A percentile compares a stretch with the other conserved stretches of the same genome.
phyloP scores from a whole-genome alignment of 371 early-diverging fungal species.

The Actinomucor elegans region DNA sequence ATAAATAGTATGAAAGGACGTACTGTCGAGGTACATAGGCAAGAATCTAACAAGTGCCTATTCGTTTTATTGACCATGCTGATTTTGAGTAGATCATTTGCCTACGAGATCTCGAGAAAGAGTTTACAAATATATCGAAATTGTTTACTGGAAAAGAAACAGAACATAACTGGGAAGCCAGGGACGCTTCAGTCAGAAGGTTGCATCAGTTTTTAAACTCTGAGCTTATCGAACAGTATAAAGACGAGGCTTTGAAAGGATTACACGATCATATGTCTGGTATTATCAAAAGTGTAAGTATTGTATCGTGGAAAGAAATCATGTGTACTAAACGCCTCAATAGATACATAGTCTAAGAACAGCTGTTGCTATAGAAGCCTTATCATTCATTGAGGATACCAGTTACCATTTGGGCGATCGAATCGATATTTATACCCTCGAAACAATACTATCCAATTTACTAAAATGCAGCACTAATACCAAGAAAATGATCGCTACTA shows the following conservation, averaged over 20 bases:
- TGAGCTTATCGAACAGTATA: not conserved
- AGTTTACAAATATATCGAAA: conserved; percentile 2
- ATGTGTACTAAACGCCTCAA: not conserved
- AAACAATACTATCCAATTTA: conserved; percentile 18
- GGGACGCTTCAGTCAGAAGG: not conserved
- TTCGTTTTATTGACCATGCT: too few relatives aligned
- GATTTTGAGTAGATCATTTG: conserved; percentile 13
- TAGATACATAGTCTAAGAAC: conserved; percentile 41
- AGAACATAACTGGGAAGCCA: conserved; percentile 18
- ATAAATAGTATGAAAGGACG: too few relatives aligned
- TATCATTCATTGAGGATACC: conserved; percentile 23
- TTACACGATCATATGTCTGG: conserved; percentile 4
- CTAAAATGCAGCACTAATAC: conserved; percentile 24
- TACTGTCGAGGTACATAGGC: too few relatives aligned
- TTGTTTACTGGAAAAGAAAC: conserved; percentile 17
- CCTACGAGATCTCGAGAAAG: conserved; percentile 14
- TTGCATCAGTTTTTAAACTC: not conserved
- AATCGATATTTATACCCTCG: conserved; percentile 25
- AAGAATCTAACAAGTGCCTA: too few relatives aligned
- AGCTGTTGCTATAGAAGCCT: conserved; percentile 20
- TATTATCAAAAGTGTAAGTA: conserved; percentile 14
- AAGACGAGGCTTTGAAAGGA: not conserved
- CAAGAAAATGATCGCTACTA: conserved; percentile 22
- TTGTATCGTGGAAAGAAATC: not conserved
- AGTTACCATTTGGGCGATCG: conserved; percentile 15